Evolutionary conservation across 1,284 basidiomycete species (phyloP), one percentile per base, ranked within the genome.

Genomic region (Limonomyces culmigenus): DNA sequence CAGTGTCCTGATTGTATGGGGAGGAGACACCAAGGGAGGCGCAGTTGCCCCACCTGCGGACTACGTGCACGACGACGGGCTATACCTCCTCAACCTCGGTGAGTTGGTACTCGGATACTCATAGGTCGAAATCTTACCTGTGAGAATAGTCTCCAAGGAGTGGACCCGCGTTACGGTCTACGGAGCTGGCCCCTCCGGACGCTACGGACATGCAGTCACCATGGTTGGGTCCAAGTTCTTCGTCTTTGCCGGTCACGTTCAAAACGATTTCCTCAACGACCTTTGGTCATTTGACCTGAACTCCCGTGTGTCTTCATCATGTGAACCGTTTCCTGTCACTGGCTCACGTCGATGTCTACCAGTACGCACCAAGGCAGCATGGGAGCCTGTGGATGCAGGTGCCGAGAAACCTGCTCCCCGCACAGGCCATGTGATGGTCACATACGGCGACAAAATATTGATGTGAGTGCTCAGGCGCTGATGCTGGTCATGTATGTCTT

Each of bases 281-380:
- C 55, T 95, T 21, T 92, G 87, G 85, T 67, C 74, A 32, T 93
- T 93, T 52, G 88, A 99, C 60, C 70, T 99, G 42, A 88, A 87
- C 50, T 86, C 88, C 43, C 59, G 91, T 92, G 56, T 61, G 84
- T 62, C 27, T 33, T 16, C 32, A 34, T 20, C 34, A 30, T 19
- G 29, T 33, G 37, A 37, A n/a, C 13, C 25, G 39, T 33, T 16
- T 25, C 35, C 23, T 31, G 31, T 30, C 25, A 25, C 41, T 36
- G 31, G 31, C 34, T 30, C 38, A 29, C 33, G 39, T 41, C 37
- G 6, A 18, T 13, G 34, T 17, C 16, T 15, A n/a, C 1, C 49
- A 88, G 86, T 84, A 41, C 68, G 75, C 50, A 66, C 70, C 16
- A 70, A 64, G 47, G 83, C 78, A 13, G 55, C 61, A 32, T 93